Base-by-base conservation (phyloP, 2,329 filamentous ascomycete species). In the Exophiala viscosa region DNA sequence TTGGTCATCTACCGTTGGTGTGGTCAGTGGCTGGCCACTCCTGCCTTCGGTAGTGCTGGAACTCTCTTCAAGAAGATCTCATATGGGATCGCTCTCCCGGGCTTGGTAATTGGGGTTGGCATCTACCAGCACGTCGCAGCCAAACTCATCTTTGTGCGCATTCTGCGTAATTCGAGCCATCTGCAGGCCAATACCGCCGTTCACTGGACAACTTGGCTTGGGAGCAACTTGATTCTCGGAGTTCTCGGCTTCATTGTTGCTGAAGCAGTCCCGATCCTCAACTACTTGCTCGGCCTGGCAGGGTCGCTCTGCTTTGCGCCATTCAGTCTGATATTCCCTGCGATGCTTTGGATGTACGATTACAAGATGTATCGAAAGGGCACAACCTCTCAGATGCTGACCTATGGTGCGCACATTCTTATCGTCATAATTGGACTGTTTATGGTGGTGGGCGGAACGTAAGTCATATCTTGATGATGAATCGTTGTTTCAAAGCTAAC, bases 71-170 rank as follows among this genome's bases (percentile, higher is more conserved):
- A 77, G 65, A 76, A 70, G 55, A 63, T 76, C n/a, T 67, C 66
- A 42, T 77, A 76, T 50, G 75, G 73, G 5, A 61, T 70, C 47
- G 66, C 66, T 2, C 48, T 70, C 17, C 66, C 65, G 1, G 66
- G 67, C 0, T 50, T 73, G 45, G 49, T 69, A 15, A 64, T 66
- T 11, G 44, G 65, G 10, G 28, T 45, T 54, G 49, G 55, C 52
- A 8, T 65, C 58, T 54, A 35, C 17, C 31, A 49, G 28, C 50
- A 80, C 62, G 69, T 80, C 11, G 74, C 74, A 1, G 73, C 77
- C 1, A 82, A 82, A 60, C 80, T 80, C 58, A 64, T 80, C 45
- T 82, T 82, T 60, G 78, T 82, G 13, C 75, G 79, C 3, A 72
- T 80, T 15, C 66, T 82, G 15, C 71, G 78, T 11, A 70, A 76